Percentiles rank a stretch among this genome's conserved stretches.
Evolutionary conservation across 2,329 filamentous ascomycete species (phyloP).

Genomic region (Decorospora gaudefroyi): DNA sequence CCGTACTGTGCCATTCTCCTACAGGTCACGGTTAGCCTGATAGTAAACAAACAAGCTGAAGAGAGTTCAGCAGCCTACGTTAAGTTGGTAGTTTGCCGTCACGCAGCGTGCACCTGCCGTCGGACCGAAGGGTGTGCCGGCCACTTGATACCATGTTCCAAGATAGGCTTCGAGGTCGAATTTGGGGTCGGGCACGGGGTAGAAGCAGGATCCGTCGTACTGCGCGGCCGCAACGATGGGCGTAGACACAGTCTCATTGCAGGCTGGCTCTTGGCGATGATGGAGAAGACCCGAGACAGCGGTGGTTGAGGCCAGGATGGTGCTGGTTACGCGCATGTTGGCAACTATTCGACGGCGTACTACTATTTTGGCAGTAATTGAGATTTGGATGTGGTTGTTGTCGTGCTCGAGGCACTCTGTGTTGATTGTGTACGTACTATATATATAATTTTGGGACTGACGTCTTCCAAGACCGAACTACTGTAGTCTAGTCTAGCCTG

Average conservation of each 20-base stretch:
- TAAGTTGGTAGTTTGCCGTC: slow-evolving; percentile 31
- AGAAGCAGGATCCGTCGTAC: slow-evolving; percentile 36
- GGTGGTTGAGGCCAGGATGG: slow-evolving; percentile 24
- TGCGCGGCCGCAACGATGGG: slow-evolving; percentile 28
- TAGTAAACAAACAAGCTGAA: not conserved
- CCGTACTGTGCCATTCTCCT: slow-evolving; percentile 32
- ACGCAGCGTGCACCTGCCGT: slow-evolving; percentile 34
- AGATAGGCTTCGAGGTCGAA: slow-evolving; percentile 35
- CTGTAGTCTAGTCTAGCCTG: not conserved
- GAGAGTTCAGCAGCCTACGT: slow-evolving; percentile 11
- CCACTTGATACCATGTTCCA: slow-evolving; percentile 40
- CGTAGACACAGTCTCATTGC: slow-evolving; percentile 14
- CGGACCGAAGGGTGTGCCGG: slow-evolving; percentile 37
- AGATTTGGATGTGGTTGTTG: not conserved
- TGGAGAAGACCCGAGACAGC: slow-evolving; percentile 21
- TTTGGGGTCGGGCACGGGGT: slow-evolving; percentile 32
- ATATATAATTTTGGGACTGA: not conserved
- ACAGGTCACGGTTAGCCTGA: not conserved
- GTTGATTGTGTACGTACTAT: not conserved
- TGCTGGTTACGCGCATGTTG: slow-evolving; percentile 27
- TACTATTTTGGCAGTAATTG: not conserved
- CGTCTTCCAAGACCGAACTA: slow-evolving; percentile 2
- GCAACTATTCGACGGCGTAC: too few relatives aligned
- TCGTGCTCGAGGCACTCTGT: not conserved
- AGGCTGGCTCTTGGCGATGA: slow-evolving; percentile 14